phyloP scores from a whole-genome alignment of 2,329 filamentous ascomycete genomes.

The Penicillium hesseltinei region DNA sequence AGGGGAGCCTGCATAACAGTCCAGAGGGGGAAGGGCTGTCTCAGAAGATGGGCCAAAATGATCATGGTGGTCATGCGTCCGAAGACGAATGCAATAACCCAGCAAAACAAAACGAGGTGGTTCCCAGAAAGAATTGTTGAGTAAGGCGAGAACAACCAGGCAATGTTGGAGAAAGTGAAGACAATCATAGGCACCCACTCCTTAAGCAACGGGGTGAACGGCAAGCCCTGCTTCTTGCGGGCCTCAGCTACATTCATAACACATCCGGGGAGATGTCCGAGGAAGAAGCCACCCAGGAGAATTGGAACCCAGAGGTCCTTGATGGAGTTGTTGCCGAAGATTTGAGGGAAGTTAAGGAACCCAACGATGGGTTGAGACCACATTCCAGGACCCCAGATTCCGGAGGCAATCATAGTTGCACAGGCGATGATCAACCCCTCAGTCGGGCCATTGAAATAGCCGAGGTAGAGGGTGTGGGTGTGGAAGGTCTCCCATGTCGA shows the following conservation, averaged over 20 bases:
- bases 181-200: conserved; percentile 92
- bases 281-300: conserved; percentile 63
- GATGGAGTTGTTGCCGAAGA: conserved; percentile 71
- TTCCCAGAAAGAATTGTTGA: conserved; percentile 79
- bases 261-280: conserved; percentile 82
- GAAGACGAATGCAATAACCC: conserved; percentile 95
- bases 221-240: conserved; percentile 67
- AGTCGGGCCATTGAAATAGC: conserved; percentile 95
- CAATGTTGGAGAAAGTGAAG: conserved; percentile 70
- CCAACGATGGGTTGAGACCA: conserved; percentile 76
- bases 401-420: conserved; percentile 79
- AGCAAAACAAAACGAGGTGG: conserved; percentile 84
- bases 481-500: conserved; percentile 99
- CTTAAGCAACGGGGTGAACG: conserved; percentile 78
- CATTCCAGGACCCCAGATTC: conserved; percentile 81
- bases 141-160: conserved; percentile 88
- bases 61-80: conserved; percentile 99
- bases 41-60: conserved; percentile 90
- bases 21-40: conserved; percentile 95
- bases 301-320: conserved; percentile 83
- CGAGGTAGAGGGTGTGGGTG: conserved; percentile 93
- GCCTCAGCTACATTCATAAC: conserved; percentile 80
- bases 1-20: conserved; percentile 87
- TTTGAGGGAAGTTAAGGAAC: conserved; percentile 61
- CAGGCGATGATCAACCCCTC: conserved; percentile 91